These are phyloP conservation scores for Rhodotorula paludigena DNA, from an alignment of 768 basidiomycete species.

Conservation along the genomic window DNA sequence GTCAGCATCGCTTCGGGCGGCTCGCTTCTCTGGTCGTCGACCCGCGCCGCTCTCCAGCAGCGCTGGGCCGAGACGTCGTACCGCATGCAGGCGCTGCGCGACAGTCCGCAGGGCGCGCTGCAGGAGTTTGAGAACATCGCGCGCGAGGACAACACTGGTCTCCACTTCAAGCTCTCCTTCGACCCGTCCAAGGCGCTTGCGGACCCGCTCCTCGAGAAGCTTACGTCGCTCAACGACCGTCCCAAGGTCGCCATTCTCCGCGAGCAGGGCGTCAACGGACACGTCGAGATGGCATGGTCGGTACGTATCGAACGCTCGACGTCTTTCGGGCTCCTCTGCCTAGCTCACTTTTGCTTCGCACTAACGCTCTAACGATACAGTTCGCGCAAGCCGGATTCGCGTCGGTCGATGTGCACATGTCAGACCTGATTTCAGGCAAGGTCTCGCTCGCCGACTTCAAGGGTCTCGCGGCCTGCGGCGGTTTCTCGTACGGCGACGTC, in stretches of 20 bases:
- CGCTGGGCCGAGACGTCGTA: conserved; percentile 94
- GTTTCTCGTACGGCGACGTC: conserved; percentile 98
- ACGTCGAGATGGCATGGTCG: conserved; percentile 97
- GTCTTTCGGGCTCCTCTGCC: not conserved
- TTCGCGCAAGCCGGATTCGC: conserved; percentile 91
- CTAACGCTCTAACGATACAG: no score
- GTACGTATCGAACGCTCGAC: not conserved
- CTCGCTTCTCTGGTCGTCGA: conserved; percentile 59
- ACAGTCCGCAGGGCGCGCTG: conserved; percentile 67
- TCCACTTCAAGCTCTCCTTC: conserved; percentile 73
- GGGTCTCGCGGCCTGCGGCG: conserved; percentile 91
- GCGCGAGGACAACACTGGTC: conserved; percentile 58
- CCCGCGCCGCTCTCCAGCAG: conserved; percentile 67
- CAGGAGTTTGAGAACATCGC: conserved; percentile 76
- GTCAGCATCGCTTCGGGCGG: conserved; percentile 60
- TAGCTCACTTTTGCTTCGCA: not conserved
- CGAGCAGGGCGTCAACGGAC: conserved; percentile 97
- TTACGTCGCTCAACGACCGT: conserved; percentile 51
- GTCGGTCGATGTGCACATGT: conserved; percentile 96
- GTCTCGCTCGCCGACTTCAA: conserved; percentile 65
- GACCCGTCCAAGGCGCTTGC: conserved; percentile 40
- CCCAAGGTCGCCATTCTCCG: conserved; percentile 92
- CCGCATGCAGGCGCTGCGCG: conserved; percentile 81
- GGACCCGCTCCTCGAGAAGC: conserved; percentile 44
- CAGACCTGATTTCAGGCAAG: conserved; percentile 75